These are phyloP conservation scores for Fragaria iinumae DNA, from an alignment of 306 rosid species.

Conservation along the genomic window DNA sequence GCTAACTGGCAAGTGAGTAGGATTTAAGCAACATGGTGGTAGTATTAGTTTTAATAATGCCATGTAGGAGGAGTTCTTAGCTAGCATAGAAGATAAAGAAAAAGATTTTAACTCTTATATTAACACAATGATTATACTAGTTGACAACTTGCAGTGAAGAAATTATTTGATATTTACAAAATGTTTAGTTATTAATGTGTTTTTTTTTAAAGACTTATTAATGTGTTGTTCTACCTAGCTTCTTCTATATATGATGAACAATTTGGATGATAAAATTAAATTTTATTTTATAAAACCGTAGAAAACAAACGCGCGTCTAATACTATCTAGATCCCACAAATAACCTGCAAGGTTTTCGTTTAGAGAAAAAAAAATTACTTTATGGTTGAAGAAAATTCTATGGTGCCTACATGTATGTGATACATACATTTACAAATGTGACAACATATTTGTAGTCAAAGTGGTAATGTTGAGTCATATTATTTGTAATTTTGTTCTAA, in stretches of 20 bases:
- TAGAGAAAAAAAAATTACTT: no score
- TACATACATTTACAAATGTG: no score
- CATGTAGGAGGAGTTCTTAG: background rate
- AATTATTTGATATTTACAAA: background rate
- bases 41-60: background rate
- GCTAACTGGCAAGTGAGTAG: slow-evolving; percentile 19
- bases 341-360: no score
- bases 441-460: no score
- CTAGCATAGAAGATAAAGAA: background rate
- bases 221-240: background rate
- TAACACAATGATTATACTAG: slow-evolving; percentile 2
- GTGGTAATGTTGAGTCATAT: no score
- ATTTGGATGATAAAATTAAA: background rate
- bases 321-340: background rate
- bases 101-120: background rate
- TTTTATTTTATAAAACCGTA: background rate
- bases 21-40: slow-evolving; percentile 5
- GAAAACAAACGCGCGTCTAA: background rate
- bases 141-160: slow-evolving; percentile 11
- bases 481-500: no score
- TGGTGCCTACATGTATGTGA: no score
- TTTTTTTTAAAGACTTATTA: no score
- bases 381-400: no score
- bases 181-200: background rate
- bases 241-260: background rate